Conservation (phyloP, 1,139 yeast species). For the Pichia sp. region DNA sequence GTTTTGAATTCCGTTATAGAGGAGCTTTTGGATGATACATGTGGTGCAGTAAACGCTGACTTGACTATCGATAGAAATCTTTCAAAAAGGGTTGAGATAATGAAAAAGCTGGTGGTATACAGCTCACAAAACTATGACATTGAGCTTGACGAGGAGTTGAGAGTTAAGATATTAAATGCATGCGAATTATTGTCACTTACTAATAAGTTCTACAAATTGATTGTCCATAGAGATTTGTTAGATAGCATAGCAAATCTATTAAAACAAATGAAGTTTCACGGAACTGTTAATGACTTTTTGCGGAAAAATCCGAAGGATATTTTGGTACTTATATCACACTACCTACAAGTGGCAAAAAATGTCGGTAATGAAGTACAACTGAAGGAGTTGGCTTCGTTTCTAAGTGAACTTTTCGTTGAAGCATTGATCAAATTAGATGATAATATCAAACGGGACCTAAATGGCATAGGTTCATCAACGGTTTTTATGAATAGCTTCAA, state of each 20-base stretch:
- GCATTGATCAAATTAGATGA: slow-evolving; percentile 27
- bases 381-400: slow-evolving; percentile 8
- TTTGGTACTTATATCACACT: slow-evolving; percentile 9
- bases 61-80: slow-evolving; percentile 44
- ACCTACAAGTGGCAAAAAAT: slow-evolving; percentile 2
- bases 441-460: slow-evolving; percentile 20
- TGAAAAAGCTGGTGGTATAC: slow-evolving; percentile 45
- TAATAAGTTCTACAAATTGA: slow-evolving; percentile 18
- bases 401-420: slow-evolving; percentile 21
- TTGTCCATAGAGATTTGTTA: slow-evolving; percentile 6
- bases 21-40: slow-evolving; percentile 44
- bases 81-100: slow-evolving; percentile 37
- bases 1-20: slow-evolving; percentile 49
- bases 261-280: not conserved
- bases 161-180: slow-evolving; percentile 40
- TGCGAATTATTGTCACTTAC: slow-evolving; percentile 61
- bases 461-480: slow-evolving; percentile 22
- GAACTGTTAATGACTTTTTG: slow-evolving; percentile 4
- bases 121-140: slow-evolving; percentile 42
- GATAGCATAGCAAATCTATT: slow-evolving; percentile 9
- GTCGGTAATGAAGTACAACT: slow-evolving; percentile 9
- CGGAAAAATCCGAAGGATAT: slow-evolving; percentile 4
- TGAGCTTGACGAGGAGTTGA: slow-evolving; percentile 29
- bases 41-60: slow-evolving; percentile 8
- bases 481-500: slow-evolving; percentile 22